A percentile compares a stretch with the other conserved stretches of the same genome.
These are phyloP conservation scores for Podospora comata DNA, from an alignment of 495 filamentous ascomycete genomes.

Conservation along the genomic window DNA sequence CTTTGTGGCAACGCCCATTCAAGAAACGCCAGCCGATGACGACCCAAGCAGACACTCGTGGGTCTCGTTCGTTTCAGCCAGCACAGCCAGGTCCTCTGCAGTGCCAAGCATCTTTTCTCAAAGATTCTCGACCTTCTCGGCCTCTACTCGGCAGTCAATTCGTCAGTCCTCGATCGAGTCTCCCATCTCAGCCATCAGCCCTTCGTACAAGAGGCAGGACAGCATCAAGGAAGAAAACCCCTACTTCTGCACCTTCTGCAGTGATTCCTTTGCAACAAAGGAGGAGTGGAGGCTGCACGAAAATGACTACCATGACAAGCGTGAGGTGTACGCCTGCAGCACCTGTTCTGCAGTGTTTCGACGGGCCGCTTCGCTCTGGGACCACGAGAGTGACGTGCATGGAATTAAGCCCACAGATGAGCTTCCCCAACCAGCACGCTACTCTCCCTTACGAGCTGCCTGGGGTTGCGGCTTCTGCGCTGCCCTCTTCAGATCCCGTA, in stretches of 20 bases:
- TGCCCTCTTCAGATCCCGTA: conserved; percentile 10
- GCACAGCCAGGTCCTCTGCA: conserved; percentile 18
- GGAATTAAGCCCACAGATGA: background rate
- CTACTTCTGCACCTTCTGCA: conserved; percentile 31
- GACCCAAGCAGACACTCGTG: conserved; percentile 13
- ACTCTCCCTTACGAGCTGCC: conserved; percentile 8
- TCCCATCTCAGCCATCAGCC: conserved; percentile 18
- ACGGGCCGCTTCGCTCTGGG: background rate
- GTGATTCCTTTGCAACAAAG: conserved; percentile 20
- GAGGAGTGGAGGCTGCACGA: conserved; percentile 29
- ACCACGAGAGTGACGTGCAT: conserved; percentile 19
- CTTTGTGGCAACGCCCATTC: background rate
- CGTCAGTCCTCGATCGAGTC: conserved; percentile 26
- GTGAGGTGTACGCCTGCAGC: conserved; percentile 16
- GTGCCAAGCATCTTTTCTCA: conserved; percentile 29
- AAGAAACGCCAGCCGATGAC: background rate
- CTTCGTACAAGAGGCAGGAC: conserved; percentile 19
- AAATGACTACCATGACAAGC: conserved; percentile 17
- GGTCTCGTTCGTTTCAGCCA: conserved; percentile 22
- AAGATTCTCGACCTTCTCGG: conserved; percentile 18
- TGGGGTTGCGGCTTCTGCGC: conserved; percentile 35
- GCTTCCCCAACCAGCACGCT: background rate
- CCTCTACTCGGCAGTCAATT: conserved; percentile 19
- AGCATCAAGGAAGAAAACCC: conserved; percentile 7
- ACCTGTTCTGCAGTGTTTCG: conserved; percentile 18